These are phyloP conservation scores for Anthracocystis panici-leucophaei DNA, from an alignment of 1,284 basidiomycete species.

Conservation along the genomic window DNA sequence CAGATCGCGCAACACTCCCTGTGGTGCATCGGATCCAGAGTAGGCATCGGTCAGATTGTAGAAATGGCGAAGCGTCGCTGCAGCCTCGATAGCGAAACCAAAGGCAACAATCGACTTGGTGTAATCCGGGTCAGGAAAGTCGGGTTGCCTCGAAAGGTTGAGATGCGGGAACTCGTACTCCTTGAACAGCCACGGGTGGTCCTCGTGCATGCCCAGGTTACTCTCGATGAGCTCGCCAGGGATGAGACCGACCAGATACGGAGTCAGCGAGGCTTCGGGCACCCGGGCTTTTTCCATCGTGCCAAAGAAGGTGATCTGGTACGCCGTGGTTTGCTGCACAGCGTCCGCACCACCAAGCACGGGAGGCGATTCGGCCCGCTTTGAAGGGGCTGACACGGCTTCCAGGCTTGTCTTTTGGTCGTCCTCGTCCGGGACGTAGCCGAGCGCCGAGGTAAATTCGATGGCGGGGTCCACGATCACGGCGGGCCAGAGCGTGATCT, in stretches of 20 bases:
- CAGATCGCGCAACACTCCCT: conserved; percentile 36
- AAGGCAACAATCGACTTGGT: conserved; percentile 29
- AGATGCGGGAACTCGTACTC: conserved; percentile 21
- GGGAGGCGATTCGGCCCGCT: conserved; percentile 20
- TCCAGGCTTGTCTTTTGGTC: conserved; percentile 29
- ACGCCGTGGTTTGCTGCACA: conserved; percentile 28
- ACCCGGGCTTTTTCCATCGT: conserved; percentile 42
- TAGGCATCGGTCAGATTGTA: conserved; percentile 45
- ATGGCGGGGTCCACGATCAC: conserved; percentile 33
- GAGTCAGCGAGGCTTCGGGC: conserved; percentile 27
- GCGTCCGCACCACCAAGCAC: conserved; percentile 3
- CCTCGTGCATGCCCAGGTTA: conserved; percentile 26
- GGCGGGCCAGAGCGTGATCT: conserved; percentile 46
- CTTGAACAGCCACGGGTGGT: conserved; percentile 43
- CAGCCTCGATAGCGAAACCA: conserved; percentile 24
- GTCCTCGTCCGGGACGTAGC: conserved; percentile 10
- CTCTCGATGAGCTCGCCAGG: conserved; percentile 22
- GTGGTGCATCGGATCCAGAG: conserved; percentile 27
- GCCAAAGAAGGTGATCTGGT: conserved; percentile 47
- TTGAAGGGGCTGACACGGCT: conserved; percentile 20
- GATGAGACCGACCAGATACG: conserved; percentile 37
- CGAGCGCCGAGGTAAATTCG: conserved; percentile 16
- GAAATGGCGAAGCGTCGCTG: conserved; percentile 25
- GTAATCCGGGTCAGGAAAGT: conserved; percentile 16
- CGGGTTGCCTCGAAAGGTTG: conserved; percentile 28